Base-by-base conservation (phyloP, 371 early-diverging fungal genomes). In the Lichtheimia corymbifera region DNA sequence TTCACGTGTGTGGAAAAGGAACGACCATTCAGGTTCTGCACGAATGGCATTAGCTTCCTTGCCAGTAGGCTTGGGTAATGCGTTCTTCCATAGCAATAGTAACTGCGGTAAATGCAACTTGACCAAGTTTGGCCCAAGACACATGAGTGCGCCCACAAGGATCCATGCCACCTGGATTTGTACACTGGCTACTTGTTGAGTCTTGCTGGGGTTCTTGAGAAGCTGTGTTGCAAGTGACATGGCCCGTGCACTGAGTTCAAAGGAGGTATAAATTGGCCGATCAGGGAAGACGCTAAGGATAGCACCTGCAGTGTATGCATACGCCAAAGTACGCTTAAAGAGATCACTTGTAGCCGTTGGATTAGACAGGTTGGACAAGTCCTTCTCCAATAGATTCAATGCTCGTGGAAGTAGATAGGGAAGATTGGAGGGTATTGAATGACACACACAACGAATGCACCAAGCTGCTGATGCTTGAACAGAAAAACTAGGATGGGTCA, bases 91-190 rank as follows among this genome's bases (percentile, higher is more conserved):
- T n/a, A 86, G 70, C 2, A 93, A 65, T 15, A 93, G 63, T 3
- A 93, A 65, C 62, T 94, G 94, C 0, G 93, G 88, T 14, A 93
- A 63, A 60, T 93, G 92, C 28, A 93, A 86, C 50, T 84, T 83
- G 44, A 92, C 93, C 61, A 93, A 86, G 55, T 89, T 88, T 0
- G 92, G 90, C 0, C 94, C 94, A 14, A 94, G 76, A 27, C 87
- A 79, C 91, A 93, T 91, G 20, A 95, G 70, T 0, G 89, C 77
- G 0, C 90, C 90, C 9, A 94, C 79, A 13, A 95, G 73, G 6
- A 79, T 86, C 94, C 95, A 95, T 0, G 89, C 93, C 0, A 89
- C 88, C 62, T 92, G 90, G 7, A 84, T 62, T 56, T 91, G 91
- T n/a, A 83, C 80, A 50, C 79, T 74, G 5, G 86, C 80, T 27